Evolutionary conservation across 345 rosid species (phyloP).

Genomic region (Noccaea bulbosa): DNA sequence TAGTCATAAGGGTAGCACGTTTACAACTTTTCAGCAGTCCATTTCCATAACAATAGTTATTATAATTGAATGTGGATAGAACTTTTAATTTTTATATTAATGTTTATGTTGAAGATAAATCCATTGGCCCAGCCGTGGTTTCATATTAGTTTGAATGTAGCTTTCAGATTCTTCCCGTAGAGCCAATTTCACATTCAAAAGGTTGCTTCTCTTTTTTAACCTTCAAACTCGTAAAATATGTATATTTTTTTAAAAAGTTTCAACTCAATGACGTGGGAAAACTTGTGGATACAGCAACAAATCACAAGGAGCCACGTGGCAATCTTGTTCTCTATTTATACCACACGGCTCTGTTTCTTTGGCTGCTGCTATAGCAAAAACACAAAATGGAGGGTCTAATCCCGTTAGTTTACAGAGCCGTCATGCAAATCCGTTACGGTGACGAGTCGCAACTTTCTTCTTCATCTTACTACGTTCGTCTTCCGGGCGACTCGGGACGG

Average conservation of each 20-base stretch:
- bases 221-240: slow-evolving; percentile 18
- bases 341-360: slow-evolving; percentile 16
- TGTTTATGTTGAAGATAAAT: slow-evolving; percentile 17
- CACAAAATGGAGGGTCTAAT: slow-evolving; percentile 77
- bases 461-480: slow-evolving; percentile 76
- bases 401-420: slow-evolving; percentile 68
- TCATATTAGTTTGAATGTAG: slow-evolving; percentile 34
- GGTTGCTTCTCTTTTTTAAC: slow-evolving; percentile 38
- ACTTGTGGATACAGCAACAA: slow-evolving; percentile 39
- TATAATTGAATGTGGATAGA: slow-evolving; percentile 24
- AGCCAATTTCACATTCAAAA: slow-evolving; percentile 42
- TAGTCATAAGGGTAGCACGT: not conserved
- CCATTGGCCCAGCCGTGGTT: slow-evolving; percentile 39
- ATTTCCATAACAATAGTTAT: not conserved
- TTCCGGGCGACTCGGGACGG: slow-evolving; percentile 86
- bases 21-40: slow-evolving; percentile 20
- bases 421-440: slow-evolving; percentile 68
- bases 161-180: slow-evolving; percentile 36
- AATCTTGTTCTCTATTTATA: slow-evolving; percentile 11
- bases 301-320: slow-evolving; percentile 25
- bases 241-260: not conserved
- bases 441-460: slow-evolving; percentile 44
- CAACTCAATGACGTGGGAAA: slow-evolving; percentile 34
- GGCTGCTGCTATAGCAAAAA: slow-evolving; percentile 15
- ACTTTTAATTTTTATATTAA: not conserved